Evolutionary conservation across 1,139 yeast genomes (phyloP).

Genomic region (Candida labiduridarum): DNA sequence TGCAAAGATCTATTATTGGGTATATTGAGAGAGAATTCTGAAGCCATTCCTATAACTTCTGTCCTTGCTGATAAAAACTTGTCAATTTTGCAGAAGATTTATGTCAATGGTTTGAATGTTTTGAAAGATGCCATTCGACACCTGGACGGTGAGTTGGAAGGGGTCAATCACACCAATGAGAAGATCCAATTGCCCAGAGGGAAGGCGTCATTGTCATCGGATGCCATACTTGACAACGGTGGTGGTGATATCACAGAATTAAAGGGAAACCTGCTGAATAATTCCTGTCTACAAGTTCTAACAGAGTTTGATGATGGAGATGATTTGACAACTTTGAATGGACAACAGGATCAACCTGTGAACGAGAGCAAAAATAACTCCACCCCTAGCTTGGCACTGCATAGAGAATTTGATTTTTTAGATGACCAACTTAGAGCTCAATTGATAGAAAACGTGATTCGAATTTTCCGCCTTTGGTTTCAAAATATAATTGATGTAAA

Average conservation of each 20-base stretch:
- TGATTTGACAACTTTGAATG: conserved; percentile 31
- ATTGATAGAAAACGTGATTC: conserved; percentile 30
- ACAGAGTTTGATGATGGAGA: conserved; percentile 27
- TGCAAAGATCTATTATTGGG: conserved; percentile 28
- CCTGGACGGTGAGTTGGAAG: background rate
- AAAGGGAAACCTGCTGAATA: conserved; percentile 17
- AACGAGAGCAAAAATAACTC: background rate
- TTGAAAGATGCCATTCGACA: conserved; percentile 19
- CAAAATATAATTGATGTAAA: conserved; percentile 21
- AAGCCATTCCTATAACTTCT: conserved; percentile 11
- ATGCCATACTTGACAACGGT: conserved; percentile 19
- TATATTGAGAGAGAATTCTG: conserved; percentile 26
- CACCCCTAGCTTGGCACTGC: background rate
- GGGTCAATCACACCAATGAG: background rate
- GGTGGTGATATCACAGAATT: conserved; percentile 28
- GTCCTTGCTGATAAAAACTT: conserved; percentile 7
- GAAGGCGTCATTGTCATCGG: background rate
- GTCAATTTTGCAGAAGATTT: conserved; percentile 20
- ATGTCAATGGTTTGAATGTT: conserved; percentile 24
- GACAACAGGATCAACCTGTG: conserved; percentile 5
- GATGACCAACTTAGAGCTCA: conserved; percentile 30
- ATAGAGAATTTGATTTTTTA: conserved; percentile 22
- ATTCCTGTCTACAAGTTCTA: conserved; percentile 9
- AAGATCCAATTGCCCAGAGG: background rate
- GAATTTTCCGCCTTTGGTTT: conserved; percentile 28